Evolutionary conservation across 495 filamentous ascomycete genomes (phyloP).

Genomic region (Neurospora sp.): DNA sequence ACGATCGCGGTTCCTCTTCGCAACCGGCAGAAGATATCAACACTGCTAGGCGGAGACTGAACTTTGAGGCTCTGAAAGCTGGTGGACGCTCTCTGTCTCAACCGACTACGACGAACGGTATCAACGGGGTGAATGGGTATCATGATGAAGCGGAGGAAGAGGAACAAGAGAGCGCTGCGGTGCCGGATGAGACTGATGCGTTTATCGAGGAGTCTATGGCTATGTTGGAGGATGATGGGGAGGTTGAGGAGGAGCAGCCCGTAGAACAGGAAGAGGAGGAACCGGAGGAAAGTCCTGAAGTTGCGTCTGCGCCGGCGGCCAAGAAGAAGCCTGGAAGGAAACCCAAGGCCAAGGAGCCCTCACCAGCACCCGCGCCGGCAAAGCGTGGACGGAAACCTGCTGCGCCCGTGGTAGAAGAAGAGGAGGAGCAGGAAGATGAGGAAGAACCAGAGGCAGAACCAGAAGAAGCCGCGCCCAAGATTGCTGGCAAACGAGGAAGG

Average conservation of each 20-base stretch:
- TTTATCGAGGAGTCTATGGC: constrained; percentile 28
- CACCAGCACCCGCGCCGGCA: not conserved
- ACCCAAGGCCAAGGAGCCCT: not conserved
- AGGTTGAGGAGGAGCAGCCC: constrained; percentile 4
- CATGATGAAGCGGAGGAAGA: constrained; percentile 8
- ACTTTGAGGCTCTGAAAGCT: constrained; percentile 26
- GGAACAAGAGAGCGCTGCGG: not conserved
- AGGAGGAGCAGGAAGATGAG: constrained; percentile 7
- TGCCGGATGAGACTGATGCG: not conserved
- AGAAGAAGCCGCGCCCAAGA: constrained; percentile 3
- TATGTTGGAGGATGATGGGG: constrained; percentile 21
- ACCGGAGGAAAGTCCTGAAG: constrained; percentile 5
- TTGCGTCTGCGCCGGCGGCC: not conserved
- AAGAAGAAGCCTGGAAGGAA: not conserved
- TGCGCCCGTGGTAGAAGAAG: constrained; percentile 12
- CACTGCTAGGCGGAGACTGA: constrained; percentile 24
- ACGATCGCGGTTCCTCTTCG: constrained; percentile 7
- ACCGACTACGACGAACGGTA: not conserved
- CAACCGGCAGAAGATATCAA: constrained; percentile 8
- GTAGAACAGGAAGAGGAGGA: constrained; percentile 13
- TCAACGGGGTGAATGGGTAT: not conserved
- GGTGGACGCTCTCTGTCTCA: constrained; percentile 16
- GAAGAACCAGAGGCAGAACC: constrained; percentile 9
- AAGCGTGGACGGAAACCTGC: not conserved
- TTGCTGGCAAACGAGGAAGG: not conserved